phyloP scores from a whole-genome alignment of 2,329 filamentous ascomycete species.

The Lecanicillium sp. region DNA sequence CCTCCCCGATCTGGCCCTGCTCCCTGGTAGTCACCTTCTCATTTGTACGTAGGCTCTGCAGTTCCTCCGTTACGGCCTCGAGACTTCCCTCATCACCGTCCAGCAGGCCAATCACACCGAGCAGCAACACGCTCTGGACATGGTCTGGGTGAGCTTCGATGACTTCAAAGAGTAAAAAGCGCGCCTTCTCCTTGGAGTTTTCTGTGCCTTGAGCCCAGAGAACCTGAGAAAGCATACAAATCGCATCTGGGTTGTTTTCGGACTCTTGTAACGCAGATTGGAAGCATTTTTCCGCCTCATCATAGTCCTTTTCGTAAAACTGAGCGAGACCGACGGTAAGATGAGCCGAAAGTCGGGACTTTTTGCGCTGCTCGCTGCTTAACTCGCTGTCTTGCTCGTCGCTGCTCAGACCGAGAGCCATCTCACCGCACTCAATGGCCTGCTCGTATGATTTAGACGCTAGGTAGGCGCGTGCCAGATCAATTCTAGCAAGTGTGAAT shows the following conservation, averaged over 20 bases:
- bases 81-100: slow-evolving; percentile 74
- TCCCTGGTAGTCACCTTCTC: slow-evolving; percentile 58
- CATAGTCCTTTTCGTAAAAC: slow-evolving; percentile 62
- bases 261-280: slow-evolving; percentile 74
- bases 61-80: slow-evolving; percentile 72
- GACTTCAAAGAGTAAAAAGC: slow-evolving; percentile 72
- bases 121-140: slow-evolving; percentile 69
- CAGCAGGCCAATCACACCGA: slow-evolving; percentile 78
- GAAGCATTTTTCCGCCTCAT: slow-evolving; percentile 72
- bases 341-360: slow-evolving; percentile 74
- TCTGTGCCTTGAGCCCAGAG: slow-evolving; percentile 84
- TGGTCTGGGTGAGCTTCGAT: slow-evolving; percentile 71
- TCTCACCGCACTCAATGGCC: slow-evolving; percentile 74
- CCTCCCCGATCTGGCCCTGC: slow-evolving; percentile 62
- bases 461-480: slow-evolving; percentile 78
- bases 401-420: slow-evolving; percentile 69
- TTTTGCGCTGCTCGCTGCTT: slow-evolving; percentile 57
- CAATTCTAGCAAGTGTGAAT: slow-evolving; percentile 78
- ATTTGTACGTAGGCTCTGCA: slow-evolving; percentile 65
- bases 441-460: slow-evolving; percentile 58
- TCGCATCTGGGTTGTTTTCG: slow-evolving; percentile 69
- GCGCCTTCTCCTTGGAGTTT: slow-evolving; percentile 67
- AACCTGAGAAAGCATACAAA: slow-evolving; percentile 83
- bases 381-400: slow-evolving; percentile 65
- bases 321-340: slow-evolving; percentile 79